phyloP scores from a whole-genome alignment of 2,329 filamentous ascomycete species.

The Nemania bipapillata region DNA sequence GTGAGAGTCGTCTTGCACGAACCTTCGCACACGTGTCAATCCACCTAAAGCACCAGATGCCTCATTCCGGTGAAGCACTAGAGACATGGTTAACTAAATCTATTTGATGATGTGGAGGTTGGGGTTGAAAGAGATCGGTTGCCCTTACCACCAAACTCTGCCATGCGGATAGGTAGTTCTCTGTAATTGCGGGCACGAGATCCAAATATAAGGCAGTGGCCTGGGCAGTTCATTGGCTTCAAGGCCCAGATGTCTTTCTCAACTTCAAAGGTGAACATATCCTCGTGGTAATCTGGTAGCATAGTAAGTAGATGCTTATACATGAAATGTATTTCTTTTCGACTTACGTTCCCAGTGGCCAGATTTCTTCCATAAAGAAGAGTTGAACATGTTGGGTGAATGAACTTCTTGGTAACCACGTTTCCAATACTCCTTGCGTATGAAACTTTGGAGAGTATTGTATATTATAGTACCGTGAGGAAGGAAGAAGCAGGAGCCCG shows the following conservation, averaged over 20 bases:
- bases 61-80: slow-evolving; percentile 82
- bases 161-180: slow-evolving; percentile 83
- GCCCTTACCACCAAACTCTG: slow-evolving; percentile 74
- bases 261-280: slow-evolving; percentile 71
- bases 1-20: slow-evolving; percentile 91
- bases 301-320: slow-evolving; percentile 7
- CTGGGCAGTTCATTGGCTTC: slow-evolving; percentile 94
- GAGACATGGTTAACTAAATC: slow-evolving; percentile 44
- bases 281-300: slow-evolving; percentile 75
- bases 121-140: not conserved
- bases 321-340: not conserved
- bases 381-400: slow-evolving; percentile 96
- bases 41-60: slow-evolving; percentile 83
- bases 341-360: slow-evolving; percentile 80
- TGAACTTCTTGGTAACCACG: slow-evolving; percentile 95
- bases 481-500: slow-evolving; percentile 90
- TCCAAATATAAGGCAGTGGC: slow-evolving; percentile 85
- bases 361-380: slow-evolving; percentile 90
- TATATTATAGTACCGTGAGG: slow-evolving; percentile 94
- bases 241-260: slow-evolving; percentile 79
- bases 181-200: slow-evolving; percentile 78
- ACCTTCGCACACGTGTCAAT: slow-evolving; percentile 83
- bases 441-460: slow-evolving; percentile 83
- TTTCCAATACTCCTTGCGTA: slow-evolving; percentile 89
- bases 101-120: not conserved